Evolutionary conservation across 768 basidiomycete genomes (phyloP).

Genomic region (Butyriboletus loyo): DNA sequence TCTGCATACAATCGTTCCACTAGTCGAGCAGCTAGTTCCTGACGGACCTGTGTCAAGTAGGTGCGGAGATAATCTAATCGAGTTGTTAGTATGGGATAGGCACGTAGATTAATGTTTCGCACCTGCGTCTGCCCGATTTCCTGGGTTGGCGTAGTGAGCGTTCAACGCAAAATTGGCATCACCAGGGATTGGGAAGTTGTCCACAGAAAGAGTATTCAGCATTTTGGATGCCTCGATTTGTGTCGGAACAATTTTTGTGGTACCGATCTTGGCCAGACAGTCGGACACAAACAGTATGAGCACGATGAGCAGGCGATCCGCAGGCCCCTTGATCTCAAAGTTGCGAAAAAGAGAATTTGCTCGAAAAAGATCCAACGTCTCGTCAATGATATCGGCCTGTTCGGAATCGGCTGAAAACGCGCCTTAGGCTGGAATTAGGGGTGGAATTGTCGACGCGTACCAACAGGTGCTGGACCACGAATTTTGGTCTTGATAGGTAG

Average conservation of each 20-base stretch:
- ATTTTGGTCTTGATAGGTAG: constrained; percentile 90
- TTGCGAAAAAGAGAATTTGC: constrained; percentile 99
- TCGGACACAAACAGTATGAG: constrained; percentile 98
- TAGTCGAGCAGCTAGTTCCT: constrained; percentile 85
- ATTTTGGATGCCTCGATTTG: constrained; percentile 85
- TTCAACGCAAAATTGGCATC: constrained; percentile 95
- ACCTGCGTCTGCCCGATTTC: constrained; percentile 80
- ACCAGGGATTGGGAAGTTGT: constrained; percentile 90
- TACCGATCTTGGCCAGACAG: constrained; percentile 88
- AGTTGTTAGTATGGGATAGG: constrained; percentile 7
- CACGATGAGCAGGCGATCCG: constrained; percentile 93
- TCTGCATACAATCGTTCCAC: constrained; percentile 90
- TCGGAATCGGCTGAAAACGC: constrained; percentile 64
- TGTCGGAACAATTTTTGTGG: constrained; percentile 60
- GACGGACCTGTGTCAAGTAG: constrained; percentile 90
- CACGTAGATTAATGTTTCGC: constrained; percentile 18
- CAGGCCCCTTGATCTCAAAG: constrained; percentile 98
- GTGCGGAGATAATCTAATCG: constrained; percentile 78
- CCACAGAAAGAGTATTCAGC: constrained; percentile 90
- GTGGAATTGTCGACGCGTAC: constrained; percentile 37
- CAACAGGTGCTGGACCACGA: constrained; percentile 86
- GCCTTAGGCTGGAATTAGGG: constrained; percentile 11
- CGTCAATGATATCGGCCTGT: constrained; percentile 88
- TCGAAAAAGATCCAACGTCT: constrained; percentile 93
- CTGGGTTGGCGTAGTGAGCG: constrained; percentile 82